Evolutionary conservation across 1,139 yeast species (phyloP).

Genomic region (Geotrichum europaeum): DNA sequence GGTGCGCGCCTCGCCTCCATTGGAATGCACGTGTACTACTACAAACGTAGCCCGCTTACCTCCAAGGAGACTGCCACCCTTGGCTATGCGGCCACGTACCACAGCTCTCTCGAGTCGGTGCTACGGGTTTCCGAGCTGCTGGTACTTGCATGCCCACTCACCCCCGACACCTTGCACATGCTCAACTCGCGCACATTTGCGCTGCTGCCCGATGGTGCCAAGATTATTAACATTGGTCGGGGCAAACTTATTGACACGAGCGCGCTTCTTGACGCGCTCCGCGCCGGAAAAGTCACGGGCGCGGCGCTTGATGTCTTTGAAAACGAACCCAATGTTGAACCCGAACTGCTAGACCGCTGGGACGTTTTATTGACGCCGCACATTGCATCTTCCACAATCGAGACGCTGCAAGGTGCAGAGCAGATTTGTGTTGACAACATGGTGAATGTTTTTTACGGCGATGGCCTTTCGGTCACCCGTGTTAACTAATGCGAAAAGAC

Average conservation of each 20-base stretch:
- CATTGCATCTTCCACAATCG: constrained; percentile 63
- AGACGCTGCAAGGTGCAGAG: constrained; percentile 42
- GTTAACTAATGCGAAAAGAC: constrained; percentile 11
- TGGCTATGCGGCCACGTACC: constrained; percentile 43
- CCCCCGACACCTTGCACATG: constrained; percentile 51
- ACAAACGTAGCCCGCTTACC: constrained; percentile 49
- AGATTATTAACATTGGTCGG: constrained; percentile 74
- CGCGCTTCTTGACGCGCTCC: constrained; percentile 55
- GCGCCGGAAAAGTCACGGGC: constrained; percentile 58
- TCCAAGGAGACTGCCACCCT: constrained; percentile 30
- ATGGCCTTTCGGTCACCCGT: constrained; percentile 9
- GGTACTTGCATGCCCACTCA: constrained; percentile 64
- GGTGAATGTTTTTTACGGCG: constrained; percentile 36
- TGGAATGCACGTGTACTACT: constrained; percentile 64
- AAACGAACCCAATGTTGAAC: constrained; percentile 56
- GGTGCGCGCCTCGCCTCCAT: constrained; percentile 51
- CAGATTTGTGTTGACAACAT: constrained; percentile 44
- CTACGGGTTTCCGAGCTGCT: constrained; percentile 49
- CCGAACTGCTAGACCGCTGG: constrained; percentile 49
- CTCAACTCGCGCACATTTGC: constrained; percentile 46
- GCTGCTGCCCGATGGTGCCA: constrained; percentile 46
- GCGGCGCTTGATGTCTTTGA: constrained; percentile 68
- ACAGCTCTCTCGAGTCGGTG: constrained; percentile 37
- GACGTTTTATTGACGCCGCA: constrained; percentile 77
- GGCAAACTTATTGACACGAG: constrained; percentile 66